Percentiles rank a stretch among this genome's conserved stretches.
These are phyloP conservation scores for Alloascoidea africana DNA, from an alignment of 805 yeast species.

Conservation along the genomic window DNA sequence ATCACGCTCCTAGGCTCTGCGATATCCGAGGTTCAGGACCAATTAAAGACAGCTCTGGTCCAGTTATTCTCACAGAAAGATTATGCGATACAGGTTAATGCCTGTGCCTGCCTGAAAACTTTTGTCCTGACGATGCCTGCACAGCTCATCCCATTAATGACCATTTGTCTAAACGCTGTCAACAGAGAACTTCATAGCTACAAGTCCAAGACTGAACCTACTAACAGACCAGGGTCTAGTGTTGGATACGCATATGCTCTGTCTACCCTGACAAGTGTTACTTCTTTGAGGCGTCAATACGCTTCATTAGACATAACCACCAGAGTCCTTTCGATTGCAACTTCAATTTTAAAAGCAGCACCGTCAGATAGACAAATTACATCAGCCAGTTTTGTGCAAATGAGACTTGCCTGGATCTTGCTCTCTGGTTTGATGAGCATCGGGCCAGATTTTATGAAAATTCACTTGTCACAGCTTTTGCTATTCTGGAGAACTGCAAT, in stretches of 20 bases:
- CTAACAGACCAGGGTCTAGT: constrained; percentile 8
- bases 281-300: constrained; percentile 16
- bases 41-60: constrained; percentile 4
- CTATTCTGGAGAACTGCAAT: constrained; percentile 48
- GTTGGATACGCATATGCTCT: constrained; percentile 16
- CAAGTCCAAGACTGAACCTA: constrained; percentile 7
- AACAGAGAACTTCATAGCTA: constrained; percentile 11
- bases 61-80: constrained; percentile 8
- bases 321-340: constrained; percentile 27
- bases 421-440: constrained; percentile 49
- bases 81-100: constrained; percentile 9
- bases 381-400: constrained; percentile 19
- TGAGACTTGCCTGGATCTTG: constrained; percentile 43
- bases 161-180: constrained; percentile 9
- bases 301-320: constrained; percentile 29
- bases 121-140: constrained; percentile 12
- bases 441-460: constrained; percentile 35
- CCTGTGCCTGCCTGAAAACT: constrained; percentile 8
- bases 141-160: constrained; percentile 10
- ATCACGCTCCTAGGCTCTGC: constrained; percentile 16
- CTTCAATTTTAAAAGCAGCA: constrained; percentile 23
- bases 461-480: constrained; percentile 44
- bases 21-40: constrained; percentile 7
- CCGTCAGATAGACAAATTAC: constrained; percentile 12
- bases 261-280: constrained; percentile 13